Base-by-base conservation (phyloP, 495 filamentous ascomycete species). In the Xylaria palmicola region DNA sequence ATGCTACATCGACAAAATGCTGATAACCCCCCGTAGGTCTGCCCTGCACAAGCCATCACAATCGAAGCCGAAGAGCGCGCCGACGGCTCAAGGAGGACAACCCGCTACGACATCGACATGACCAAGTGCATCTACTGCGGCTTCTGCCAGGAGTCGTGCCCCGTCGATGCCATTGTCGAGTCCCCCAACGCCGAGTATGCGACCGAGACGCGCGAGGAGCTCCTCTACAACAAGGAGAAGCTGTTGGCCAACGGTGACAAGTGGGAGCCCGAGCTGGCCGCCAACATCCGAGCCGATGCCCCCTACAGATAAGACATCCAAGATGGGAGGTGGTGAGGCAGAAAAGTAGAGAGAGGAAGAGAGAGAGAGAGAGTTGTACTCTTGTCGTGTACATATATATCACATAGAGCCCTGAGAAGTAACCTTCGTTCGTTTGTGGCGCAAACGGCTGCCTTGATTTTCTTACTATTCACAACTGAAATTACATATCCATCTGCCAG, bases 121-220 rank as follows among this genome's bases (percentile, higher is more conserved):
- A 98, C 94, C 72, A 98, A 98, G 82, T 98, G 94, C 78, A 98
- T 98, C 74, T 98, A 98, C 84, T 98, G 94, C 74, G 94, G 94
- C 13, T 95, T 95, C 82, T 98, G 94, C 83, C 94, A 98, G 79
- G 94, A 98, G 82, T 95, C 90, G 64, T 98, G 94, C 78, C 94
- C 94, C 29, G 94, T 98, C 30, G 94, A 98, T 77, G 94, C 94
- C 36, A 98, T 98, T 74, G 94, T 98, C 43, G 93, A 96, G 76
- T 90, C 89, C 17, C 92, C 95, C 62, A 98, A 98, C 72, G 93
- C 93, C 55, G 94, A 98, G 78, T 98, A 98, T 72, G 91, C 94
- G 44, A 98, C 92, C 12, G 95, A 97, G 82, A 98, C 94, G 47
- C 85, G 94, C 68, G 94, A 98, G 75, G 94, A 98, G 80, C 75